A percentile compares a stretch with the other conserved stretches of the same genome.
Evolutionary conservation across 1,284 basidiomycete genomes (phyloP).

Genomic region (Irpex sp.): DNA sequence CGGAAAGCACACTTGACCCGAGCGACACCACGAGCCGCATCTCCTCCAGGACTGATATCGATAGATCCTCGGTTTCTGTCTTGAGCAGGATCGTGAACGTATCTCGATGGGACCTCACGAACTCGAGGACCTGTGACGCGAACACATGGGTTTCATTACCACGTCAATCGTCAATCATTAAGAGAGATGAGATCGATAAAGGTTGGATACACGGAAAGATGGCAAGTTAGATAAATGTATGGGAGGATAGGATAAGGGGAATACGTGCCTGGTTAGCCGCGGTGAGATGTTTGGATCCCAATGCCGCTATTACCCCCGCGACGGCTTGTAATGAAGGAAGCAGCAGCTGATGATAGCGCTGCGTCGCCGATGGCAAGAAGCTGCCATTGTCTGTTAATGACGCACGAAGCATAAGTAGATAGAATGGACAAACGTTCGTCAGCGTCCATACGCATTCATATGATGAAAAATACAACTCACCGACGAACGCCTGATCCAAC

Average conservation of each 20-base stretch:
- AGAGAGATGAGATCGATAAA: no score
- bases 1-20: slow-evolving; percentile 61
- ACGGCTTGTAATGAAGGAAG: slow-evolving; percentile 83
- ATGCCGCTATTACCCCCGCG: slow-evolving; percentile 63
- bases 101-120: slow-evolving; percentile 76
- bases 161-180: neutral
- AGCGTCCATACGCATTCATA: no score
- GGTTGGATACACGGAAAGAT: no score
- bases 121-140: slow-evolving; percentile 58
- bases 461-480: neutral
- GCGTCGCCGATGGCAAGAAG: slow-evolving; percentile 84
- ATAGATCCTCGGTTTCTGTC: slow-evolving; percentile 61
- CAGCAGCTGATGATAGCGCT: slow-evolving; percentile 86
- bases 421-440: no score
- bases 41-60: slow-evolving; percentile 69
- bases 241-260: neutral
- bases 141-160: neutral
- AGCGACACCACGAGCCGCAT: slow-evolving; percentile 74
- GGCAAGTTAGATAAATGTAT: neutral
- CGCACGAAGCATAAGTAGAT: no score
- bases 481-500: slow-evolving; percentile 52
- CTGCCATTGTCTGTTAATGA: slow-evolving; percentile 64
- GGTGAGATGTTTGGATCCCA: slow-evolving; percentile 62
- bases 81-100: slow-evolving; percentile 79
- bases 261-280: slow-evolving; percentile 61